Conservation (phyloP, 2,329 filamentous ascomycete species). For the Geosmithia putterillii region DNA sequence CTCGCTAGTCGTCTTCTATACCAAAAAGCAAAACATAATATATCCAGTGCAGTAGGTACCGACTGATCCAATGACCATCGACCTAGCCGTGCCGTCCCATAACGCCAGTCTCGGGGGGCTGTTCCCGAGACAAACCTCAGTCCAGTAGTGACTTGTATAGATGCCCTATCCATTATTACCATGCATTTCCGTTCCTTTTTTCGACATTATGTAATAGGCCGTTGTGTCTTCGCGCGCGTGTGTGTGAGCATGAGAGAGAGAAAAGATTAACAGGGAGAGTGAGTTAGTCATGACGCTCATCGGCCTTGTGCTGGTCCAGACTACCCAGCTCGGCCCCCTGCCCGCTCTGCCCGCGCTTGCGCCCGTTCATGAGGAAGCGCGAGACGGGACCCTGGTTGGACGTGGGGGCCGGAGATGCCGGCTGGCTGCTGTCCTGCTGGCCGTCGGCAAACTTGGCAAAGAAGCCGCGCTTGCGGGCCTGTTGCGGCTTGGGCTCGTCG, state of each 20-base stretch:
- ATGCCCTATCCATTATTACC: no score
- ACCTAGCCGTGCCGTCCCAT: no score
- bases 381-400: conserved; percentile 26
- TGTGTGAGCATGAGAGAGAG: no score
- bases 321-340: conserved; percentile 59
- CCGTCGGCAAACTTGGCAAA: conserved; percentile 64
- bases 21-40: no score
- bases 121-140: no score
- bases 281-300: conserved; percentile 5
- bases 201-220: background rate
- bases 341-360: conserved; percentile 55
- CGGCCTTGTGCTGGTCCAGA: conserved; percentile 37
- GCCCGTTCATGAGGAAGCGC: conserved; percentile 55
- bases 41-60: no score
- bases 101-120: no score
- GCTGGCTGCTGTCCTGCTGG: conserved; percentile 24
- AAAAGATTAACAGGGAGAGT: no score
- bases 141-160: no score
- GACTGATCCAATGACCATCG: no score
- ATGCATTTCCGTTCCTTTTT: no score
- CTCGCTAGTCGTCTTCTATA: no score
- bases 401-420: background rate
- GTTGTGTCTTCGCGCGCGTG: background rate
- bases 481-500: conserved; percentile 50
- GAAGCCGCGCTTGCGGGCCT: conserved; percentile 50